Evolutionary conservation across 225 moss, liverwort and hornwort genomes (phyloP), one percentile per base, ranked within the genome.

Genomic region (Sphagnum contortum): DNA sequence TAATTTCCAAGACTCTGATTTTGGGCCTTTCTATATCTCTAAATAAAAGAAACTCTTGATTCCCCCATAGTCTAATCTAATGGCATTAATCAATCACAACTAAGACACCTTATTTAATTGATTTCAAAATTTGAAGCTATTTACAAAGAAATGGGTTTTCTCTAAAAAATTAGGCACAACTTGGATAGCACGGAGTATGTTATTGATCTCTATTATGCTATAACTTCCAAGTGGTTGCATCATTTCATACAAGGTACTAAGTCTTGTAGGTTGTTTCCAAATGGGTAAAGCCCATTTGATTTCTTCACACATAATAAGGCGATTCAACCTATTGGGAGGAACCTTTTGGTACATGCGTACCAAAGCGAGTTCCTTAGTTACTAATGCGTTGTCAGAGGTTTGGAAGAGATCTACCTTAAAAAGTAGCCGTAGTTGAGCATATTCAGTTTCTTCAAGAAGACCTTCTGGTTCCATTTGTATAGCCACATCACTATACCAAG

Each of bases 381-480:
- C 44, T 47, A 44, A 44, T 12, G 8, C 46, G 5, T 47, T 47
- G 29, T 44, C 5, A 45, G 45, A 47, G 6, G 44, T 44, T 6
- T 44, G 44, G 46, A 47, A 44, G 44, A 44, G 8, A 59, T 8
- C 58, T 8, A 12, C 29, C 12, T 61, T 14, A 57, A 66, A 66
- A 6, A 66, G 56, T 7, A 66, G 47, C 9, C 66, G 53, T 29
- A 66, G 8, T 45, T 66, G 66, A 6, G n/a, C 66, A 66, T 66
- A 66, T 29, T 48, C 8, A n/a, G 66, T 66, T 55, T 45, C 47
- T 45, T 66, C 3, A 4, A 2, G n/a, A 8, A n/a, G 5, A 4
- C 66, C 66, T 57, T 8, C 55, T n/a, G 29, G 9, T 57, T 66
- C 66, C 55, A 66, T 55, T 55, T 66, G 66, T 7, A 66, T 7